A percentile compares a stretch with the other conserved stretches of the same genome.
phyloP scores from a whole-genome alignment of 169 alveolate genomes.

The Plasmodium relictum region DNA sequence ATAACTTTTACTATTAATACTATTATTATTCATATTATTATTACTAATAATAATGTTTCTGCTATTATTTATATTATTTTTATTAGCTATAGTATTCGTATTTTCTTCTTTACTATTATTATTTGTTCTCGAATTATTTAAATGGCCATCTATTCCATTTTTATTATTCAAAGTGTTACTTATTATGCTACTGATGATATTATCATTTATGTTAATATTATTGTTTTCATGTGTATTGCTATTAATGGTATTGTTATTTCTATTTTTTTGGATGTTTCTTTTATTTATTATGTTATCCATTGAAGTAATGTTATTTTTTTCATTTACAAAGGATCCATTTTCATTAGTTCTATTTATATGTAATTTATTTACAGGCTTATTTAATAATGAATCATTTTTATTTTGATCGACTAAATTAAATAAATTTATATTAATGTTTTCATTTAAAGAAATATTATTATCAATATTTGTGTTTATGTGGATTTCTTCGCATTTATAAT shows the following conservation, averaged over 20 bases:
- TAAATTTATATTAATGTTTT: background rate
- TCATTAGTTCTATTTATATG: background rate
- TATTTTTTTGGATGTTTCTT: slow-evolving; percentile 1
- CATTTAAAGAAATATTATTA: background rate
- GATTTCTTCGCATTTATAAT: background rate
- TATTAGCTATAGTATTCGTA: no score
- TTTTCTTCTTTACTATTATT: no score
- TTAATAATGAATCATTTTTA: slow-evolving; percentile 1
- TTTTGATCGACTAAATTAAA: slow-evolving; percentile 10
- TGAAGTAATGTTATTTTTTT: slow-evolving; percentile 12
- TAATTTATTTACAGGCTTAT: background rate
- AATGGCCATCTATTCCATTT: background rate
- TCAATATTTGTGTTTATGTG: background rate
- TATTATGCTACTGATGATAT: background rate
- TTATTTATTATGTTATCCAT: slow-evolving; percentile 10
- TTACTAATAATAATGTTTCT: background rate
- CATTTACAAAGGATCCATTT: background rate
- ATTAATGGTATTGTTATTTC: background rate
- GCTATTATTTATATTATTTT: slow-evolving; percentile 2
- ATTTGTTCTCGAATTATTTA: background rate
- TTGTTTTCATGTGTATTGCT: background rate
- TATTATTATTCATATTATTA: background rate
- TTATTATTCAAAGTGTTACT: slow-evolving; percentile 13
- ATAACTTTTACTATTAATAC: background rate
- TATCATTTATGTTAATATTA: background rate